These are phyloP conservation scores for Phaffia tasmanica DNA, from an alignment of 768 basidiomycete species.

Conservation along the genomic window DNA sequence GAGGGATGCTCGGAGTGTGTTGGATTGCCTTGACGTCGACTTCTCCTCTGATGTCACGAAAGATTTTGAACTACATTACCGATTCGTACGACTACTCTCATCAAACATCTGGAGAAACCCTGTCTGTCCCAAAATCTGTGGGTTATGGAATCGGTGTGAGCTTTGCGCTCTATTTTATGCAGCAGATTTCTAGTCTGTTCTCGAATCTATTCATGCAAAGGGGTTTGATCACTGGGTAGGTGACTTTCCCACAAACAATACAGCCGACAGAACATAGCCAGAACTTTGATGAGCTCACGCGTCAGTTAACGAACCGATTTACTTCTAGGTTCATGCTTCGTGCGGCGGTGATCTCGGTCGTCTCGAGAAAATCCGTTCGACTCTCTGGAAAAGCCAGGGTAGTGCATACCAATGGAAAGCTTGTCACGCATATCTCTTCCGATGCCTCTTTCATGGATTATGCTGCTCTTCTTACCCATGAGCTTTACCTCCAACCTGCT, in stretches of 20 bases:
- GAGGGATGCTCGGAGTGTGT: constrained; percentile 44
- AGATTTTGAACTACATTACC: constrained; percentile 50
- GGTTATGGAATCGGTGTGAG: constrained; percentile 62
- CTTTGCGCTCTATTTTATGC: constrained; percentile 59
- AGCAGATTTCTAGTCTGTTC: constrained; percentile 51
- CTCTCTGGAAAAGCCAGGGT: constrained; percentile 53
- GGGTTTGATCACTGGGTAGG: constrained; percentile 8
- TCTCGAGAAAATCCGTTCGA: constrained; percentile 58
- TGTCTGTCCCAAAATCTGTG: constrained; percentile 42
- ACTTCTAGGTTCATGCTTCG: constrained; percentile 9
- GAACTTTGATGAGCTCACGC: not conserved
- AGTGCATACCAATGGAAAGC: constrained; percentile 54
- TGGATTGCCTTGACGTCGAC: constrained; percentile 41
- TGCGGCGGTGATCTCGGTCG: constrained; percentile 39
- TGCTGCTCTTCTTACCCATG: constrained; percentile 41
- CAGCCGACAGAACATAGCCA: constrained; percentile 20
- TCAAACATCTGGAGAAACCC: constrained; percentile 37
- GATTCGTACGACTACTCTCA: constrained; percentile 43
- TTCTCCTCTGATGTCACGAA: constrained; percentile 50
- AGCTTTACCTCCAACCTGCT: not conserved
- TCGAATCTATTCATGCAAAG: constrained; percentile 22
- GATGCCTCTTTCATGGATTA: constrained; percentile 48
- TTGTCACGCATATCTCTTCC: constrained; percentile 55
- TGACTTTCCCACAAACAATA: constrained; percentile 6
- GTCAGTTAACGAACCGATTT: too few species aligned